These are phyloP conservation scores for Hanseniaspora guilliermondii DNA, from an alignment of 805 yeast species.

Conservation along the genomic window DNA sequence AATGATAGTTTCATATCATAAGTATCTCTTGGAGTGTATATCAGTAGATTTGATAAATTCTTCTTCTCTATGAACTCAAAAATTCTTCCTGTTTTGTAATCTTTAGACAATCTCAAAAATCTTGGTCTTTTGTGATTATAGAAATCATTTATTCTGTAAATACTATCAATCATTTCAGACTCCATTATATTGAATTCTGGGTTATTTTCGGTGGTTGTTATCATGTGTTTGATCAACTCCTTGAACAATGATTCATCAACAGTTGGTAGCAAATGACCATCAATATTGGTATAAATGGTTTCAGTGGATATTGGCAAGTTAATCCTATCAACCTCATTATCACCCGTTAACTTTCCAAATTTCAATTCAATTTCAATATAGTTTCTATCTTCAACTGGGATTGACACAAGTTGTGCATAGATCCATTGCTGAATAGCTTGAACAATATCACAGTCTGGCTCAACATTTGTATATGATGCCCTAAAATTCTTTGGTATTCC, in stretches of 20 bases:
- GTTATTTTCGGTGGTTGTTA: conserved; percentile 34
- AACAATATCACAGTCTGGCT: conserved; percentile 66
- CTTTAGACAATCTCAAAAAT: conserved; percentile 53
- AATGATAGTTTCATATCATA: conserved; percentile 68
- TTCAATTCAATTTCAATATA: conserved; percentile 63
- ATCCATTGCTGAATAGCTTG: conserved; percentile 81
- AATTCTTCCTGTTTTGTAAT: conserved; percentile 51
- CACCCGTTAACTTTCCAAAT: conserved; percentile 59
- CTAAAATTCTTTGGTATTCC: conserved; percentile 28
- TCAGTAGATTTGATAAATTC: conserved; percentile 56
- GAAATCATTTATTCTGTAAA: conserved; percentile 49
- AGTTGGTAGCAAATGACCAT: conserved; percentile 51
- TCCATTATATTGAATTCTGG: conserved; percentile 41
- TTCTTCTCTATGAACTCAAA: conserved; percentile 62
- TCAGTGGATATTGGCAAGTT: conserved; percentile 59
- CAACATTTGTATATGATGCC: conserved; percentile 47
- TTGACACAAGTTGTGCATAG: conserved; percentile 62
- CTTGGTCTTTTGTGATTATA: conserved; percentile 45
- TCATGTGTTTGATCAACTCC: conserved; percentile 43
- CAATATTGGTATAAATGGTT: conserved; percentile 45
- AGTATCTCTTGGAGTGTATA: conserved; percentile 63
- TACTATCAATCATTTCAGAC: conserved; percentile 49
- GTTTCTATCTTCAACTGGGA: conserved; percentile 41
- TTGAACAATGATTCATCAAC: conserved; percentile 51
- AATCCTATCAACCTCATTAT: conserved; percentile 47